Evolutionary conservation across 352 stramenopile species (phyloP).

Genomic region (Vaucheria bursata): DNA sequence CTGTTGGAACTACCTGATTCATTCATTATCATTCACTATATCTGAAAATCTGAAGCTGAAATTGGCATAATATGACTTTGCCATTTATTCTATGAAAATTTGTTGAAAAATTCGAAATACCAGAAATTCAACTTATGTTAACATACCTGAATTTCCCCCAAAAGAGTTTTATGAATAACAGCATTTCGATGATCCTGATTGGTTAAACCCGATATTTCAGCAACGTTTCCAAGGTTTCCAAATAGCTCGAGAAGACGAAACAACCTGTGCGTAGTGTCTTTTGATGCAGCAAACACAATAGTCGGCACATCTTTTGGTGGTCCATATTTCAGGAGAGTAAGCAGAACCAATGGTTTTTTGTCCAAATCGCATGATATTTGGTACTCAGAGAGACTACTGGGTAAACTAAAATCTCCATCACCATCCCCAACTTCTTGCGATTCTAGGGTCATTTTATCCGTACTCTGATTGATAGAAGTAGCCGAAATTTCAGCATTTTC

Average conservation of each 20-base stretch:
- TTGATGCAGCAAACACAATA: constrained; percentile 89
- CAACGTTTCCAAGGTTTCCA: constrained; percentile 34
- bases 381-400: constrained; percentile 56
- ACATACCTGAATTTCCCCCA: too few species aligned
- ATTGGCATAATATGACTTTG: too few species aligned
- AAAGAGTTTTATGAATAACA: too few species aligned
- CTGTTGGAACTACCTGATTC: too few species aligned
- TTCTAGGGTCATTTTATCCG: constrained; percentile 56
- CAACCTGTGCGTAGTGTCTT: constrained; percentile 91
- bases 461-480: constrained; percentile 12
- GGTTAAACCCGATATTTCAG: constrained; percentile 31
- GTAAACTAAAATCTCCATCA: constrained; percentile 56
- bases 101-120: too few species aligned
- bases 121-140: too few species aligned
- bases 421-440: constrained; percentile 49
- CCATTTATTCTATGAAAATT: too few species aligned
- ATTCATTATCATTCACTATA: too few species aligned
- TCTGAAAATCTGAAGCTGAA: too few species aligned
- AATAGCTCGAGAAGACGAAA: constrained; percentile 80
- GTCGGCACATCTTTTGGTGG: constrained; percentile 48
- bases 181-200: constrained; percentile 20
- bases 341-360: constrained; percentile 85
- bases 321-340: constrained; percentile 75
- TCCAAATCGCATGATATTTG: constrained; percentile 64
- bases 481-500: neutral